phyloP scores from a whole-genome alignment of 306 rosid genomes.

The Styphnolobium japonicum region DNA sequence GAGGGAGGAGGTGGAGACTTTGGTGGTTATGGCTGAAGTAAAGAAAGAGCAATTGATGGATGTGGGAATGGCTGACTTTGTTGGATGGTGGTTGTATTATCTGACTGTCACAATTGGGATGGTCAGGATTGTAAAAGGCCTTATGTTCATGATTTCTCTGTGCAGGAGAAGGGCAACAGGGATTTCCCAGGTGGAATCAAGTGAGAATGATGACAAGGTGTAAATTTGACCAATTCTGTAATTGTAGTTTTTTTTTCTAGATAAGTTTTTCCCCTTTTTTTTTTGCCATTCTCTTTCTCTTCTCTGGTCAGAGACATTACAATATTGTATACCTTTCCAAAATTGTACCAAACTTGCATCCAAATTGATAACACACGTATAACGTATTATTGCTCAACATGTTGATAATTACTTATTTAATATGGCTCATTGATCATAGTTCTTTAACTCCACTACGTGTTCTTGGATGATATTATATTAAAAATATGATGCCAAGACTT shows the following conservation, averaged over 20 bases:
- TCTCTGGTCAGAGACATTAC: slow-evolving; percentile 5
- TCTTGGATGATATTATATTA: neutral
- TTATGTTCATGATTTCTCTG: slow-evolving; percentile 41
- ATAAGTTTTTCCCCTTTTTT: neutral
- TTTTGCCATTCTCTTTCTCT: neutral
- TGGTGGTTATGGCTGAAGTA: slow-evolving; percentile 54
- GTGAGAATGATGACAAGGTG: slow-evolving; percentile 51
- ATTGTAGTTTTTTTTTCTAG: neutral
- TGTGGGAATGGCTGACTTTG: slow-evolving; percentile 53
- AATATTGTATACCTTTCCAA: slow-evolving; percentile 2
- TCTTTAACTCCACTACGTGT: neutral
- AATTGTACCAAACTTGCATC: slow-evolving; percentile 1
- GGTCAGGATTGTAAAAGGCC: slow-evolving; percentile 64
- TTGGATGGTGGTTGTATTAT: slow-evolving; percentile 82
- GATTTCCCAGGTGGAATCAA: slow-evolving; percentile 13
- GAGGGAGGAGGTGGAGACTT: slow-evolving; percentile 70
- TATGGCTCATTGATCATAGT: neutral
- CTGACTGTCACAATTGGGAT: slow-evolving; percentile 73
- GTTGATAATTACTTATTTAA: slow-evolving; percentile 8
- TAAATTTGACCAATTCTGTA: slow-evolving; percentile 25
- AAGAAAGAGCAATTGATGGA: slow-evolving; percentile 49
- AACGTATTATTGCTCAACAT: neutral
- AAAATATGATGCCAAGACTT: neutral
- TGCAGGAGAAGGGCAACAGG: slow-evolving; percentile 33
- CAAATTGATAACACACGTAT: neutral